Evolutionary conservation across 2,329 filamentous ascomycete genomes (phyloP), one percentile per base, ranked within the genome.

Genomic region (Colletotrichum truncatum): DNA sequence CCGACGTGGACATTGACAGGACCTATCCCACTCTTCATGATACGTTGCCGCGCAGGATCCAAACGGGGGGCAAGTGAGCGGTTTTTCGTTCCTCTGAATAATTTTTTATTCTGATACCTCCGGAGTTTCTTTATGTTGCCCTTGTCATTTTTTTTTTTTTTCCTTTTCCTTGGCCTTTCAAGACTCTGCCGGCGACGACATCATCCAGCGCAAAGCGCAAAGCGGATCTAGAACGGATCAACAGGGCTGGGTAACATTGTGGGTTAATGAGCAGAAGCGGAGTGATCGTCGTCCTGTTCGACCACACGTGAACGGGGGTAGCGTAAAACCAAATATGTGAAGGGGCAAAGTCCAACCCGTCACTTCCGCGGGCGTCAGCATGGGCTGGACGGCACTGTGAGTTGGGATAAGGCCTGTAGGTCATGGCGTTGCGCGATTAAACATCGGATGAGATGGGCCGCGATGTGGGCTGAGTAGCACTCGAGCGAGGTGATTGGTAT

Each of bases 381-480:
- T 43, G 51, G 63, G 28, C 51, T 51, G 34, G 46, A 56, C 30
- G 57, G 62, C 41, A 55, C 32, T 21, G 23, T 21, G 28, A 26
- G 43, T 56, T 25, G 43, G 63, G 63, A 63, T 66, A 51, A 21
- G 32, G 36, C 63, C 58, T 62, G 57, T 12, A 25, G 21, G 7
- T 23, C 32, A 30, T n/a, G 18, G 36, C 30, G 45, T 34, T 65
- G 56, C 63, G 58, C 43, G 63, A 66, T 66, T 66, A 66, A 66
- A 28, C 58, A 63, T 63, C 58, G 49, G 62, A 55, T 62, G 49
- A 49, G 18, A 55, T 62, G 57, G 63, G 57, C 36, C 58, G 28
- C 14, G 26, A 21, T 48, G 41, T 48, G 51, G 58, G 14, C 28
- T 56, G 30, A 38, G 25, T 16, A 30, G 18, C 53, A n/a, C n/a